Evolutionary conservation across 2,329 filamentous ascomycete species (phyloP), one percentile per base, ranked within the genome.

Genomic region (Colletotrichum liriopes): DNA sequence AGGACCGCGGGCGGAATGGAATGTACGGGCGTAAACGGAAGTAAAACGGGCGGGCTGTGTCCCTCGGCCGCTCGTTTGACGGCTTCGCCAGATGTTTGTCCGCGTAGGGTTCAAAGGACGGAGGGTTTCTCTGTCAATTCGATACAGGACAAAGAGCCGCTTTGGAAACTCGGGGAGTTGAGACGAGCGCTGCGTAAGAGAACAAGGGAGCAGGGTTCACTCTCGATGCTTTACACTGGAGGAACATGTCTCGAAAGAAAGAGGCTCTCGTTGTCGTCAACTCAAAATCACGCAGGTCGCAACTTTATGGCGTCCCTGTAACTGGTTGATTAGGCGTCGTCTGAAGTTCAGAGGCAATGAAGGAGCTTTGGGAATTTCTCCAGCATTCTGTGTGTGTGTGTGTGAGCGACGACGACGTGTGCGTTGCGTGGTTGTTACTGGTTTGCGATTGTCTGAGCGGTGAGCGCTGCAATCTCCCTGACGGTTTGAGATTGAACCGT

Each of bases 391-490:
- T 51, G 37, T 45, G 39, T 18, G 39, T 18, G 62, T 45, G n/a
- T 29, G 37, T 18, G 37, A 29, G 37, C 32, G 16, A 63, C 35
- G 32, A 26, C 4, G 47, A 54, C 29, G 52, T 35, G 39, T 14
- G 16, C 29, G 26, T 18, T 61, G 43, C 5, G 43, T 26, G 58
- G 43, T 35, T 29, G 20, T 58, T 32, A 56, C 54, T 37, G 52
- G 52, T 58, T 32, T 41, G 23, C 41, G 62, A 11, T 37, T 45
- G 65, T 43, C 60, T 62, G 58, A 63, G 65, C 58, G 68, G 68
- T 71, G 68, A 71, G 68, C 58, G 65, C 51, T 65, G 68, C 58
- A 71, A 71, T 71, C 45, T 71, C 68, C 68, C 65, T 63, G 68
- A 68, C 68, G 68, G 68, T 63, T 63, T 68, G 68, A 68, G 52